Evolutionary conservation across 257 asterid genomes (phyloP).

Genomic region (Primulina huaijiensis): DNA sequence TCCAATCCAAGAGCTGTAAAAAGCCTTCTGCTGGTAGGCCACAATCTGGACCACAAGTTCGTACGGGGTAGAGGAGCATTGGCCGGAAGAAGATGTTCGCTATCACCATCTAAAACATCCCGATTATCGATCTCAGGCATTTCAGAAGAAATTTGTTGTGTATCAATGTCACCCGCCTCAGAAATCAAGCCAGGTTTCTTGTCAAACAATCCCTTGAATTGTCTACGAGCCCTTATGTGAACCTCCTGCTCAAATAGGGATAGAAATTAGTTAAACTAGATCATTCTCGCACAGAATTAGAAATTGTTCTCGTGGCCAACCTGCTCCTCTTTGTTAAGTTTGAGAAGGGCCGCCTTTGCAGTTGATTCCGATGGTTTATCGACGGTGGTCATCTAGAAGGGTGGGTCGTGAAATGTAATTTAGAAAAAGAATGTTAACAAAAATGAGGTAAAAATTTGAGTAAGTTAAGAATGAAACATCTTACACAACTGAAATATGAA

Average conservation of each 20-base stretch:
- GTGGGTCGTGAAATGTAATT: conserved; percentile 6
- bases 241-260: conserved; percentile 52
- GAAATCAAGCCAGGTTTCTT: conserved; percentile 96
- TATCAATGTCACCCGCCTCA: conserved; percentile 47
- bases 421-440: conserved; percentile 9
- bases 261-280: background rate
- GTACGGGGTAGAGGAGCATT: conserved; percentile 38
- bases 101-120: conserved; percentile 32
- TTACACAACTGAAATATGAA: background rate
- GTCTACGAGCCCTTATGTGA: conserved; percentile 60
- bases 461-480: background rate
- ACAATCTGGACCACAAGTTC: conserved; percentile 52
- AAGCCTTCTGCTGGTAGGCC: conserved; percentile 56
- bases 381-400: conserved; percentile 64
- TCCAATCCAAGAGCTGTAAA: conserved; percentile 59
- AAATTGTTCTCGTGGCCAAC: conserved; percentile 34
- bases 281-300: background rate
- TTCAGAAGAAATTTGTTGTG: conserved; percentile 34
- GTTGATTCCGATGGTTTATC: conserved; percentile 79
- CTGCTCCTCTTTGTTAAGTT: conserved; percentile 91
- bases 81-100: conserved; percentile 54
- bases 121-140: conserved; percentile 33
- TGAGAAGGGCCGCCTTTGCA: conserved; percentile 80
- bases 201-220: conserved; percentile 89
- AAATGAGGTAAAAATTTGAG: background rate